Percentiles rank a stretch among this genome's conserved stretches.
phyloP scores from a whole-genome alignment of 2,329 filamentous ascomycete genomes.

The Akanthomyces uredinophilus region DNA sequence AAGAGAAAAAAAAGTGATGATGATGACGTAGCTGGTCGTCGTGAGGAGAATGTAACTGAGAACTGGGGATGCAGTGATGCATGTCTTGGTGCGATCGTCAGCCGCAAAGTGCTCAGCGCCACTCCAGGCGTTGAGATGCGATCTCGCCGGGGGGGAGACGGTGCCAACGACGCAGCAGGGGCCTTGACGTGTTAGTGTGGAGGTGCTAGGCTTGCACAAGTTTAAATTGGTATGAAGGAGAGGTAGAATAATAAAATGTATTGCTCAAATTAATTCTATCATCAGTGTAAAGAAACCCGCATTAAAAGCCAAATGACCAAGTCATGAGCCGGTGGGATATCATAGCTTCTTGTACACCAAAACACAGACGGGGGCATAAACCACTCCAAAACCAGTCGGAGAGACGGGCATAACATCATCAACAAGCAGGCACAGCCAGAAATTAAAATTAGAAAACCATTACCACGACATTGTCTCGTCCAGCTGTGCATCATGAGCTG shows the following conservation, averaged over 20 bases:
- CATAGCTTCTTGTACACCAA: slow-evolving; percentile 13
- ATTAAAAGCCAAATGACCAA: slow-evolving; percentile 1
- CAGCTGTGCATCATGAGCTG: not conserved
- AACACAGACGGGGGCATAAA: not conserved
- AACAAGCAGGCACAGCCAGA: slow-evolving; percentile 7
- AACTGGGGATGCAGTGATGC: too few relatives aligned
- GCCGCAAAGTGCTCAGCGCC: too few relatives aligned
- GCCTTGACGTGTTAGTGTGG: not conserved
- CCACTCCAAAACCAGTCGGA: slow-evolving; percentile 10
- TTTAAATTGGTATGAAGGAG: not conserved
- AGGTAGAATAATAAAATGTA: too few relatives aligned
- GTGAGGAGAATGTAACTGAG: too few relatives aligned
- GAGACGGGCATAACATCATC: slow-evolving; percentile 11
- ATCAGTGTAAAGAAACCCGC: slow-evolving; percentile 12
- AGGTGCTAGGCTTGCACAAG: not conserved
- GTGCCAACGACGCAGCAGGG: not conserved
- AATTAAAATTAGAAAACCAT: slow-evolving; percentile 6
- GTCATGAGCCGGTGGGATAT: slow-evolving; percentile 11
- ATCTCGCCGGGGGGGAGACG: too few relatives aligned
- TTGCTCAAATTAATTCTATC: not conserved
- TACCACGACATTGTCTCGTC: slow-evolving; percentile 2
- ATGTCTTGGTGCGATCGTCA: too few relatives aligned
- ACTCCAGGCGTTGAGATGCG: too few relatives aligned
- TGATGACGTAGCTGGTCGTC: too few relatives aligned
- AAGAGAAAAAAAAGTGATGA: too few relatives aligned